phyloP scores from a whole-genome alignment of 139 green algal species.

The Chlamydomonas sp. region DNA sequence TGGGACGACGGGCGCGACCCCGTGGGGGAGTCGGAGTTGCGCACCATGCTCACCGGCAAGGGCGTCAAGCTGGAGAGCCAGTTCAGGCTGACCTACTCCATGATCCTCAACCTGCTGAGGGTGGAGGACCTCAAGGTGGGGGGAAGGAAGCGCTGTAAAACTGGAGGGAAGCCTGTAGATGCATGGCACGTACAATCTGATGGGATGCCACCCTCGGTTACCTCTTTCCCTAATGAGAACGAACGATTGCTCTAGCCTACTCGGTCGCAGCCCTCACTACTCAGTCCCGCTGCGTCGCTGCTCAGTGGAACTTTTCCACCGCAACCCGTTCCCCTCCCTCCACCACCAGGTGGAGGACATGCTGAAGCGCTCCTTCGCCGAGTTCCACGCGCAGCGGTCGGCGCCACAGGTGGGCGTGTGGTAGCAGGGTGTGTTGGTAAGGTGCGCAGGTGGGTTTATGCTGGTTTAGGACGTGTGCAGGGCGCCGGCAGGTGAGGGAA shows the following conservation, averaged over 20 bases:
- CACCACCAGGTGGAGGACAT: slow-evolving; percentile 94
- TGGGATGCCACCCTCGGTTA: too few relatives aligned
- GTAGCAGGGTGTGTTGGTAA: neutral
- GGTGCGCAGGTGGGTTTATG: too few relatives aligned
- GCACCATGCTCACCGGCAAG: slow-evolving; percentile 80
- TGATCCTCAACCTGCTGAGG: slow-evolving; percentile 97
- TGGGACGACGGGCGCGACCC: slow-evolving; percentile 75
- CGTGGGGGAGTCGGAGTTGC: slow-evolving; percentile 73
- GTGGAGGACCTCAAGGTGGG: slow-evolving; percentile 93
- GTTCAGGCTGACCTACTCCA: slow-evolving; percentile 97
- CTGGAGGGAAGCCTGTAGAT: too few relatives aligned
- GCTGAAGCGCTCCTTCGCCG: slow-evolving; percentile 92
- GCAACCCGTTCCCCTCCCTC: neutral
- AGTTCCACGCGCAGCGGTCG: slow-evolving; percentile 89
- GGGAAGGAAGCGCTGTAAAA: neutral
- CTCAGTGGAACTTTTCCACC: too few relatives aligned
- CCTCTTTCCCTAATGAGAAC: too few relatives aligned
- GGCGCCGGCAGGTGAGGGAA: too few relatives aligned
- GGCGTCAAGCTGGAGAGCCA: slow-evolving; percentile 88
- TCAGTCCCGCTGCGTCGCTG: too few relatives aligned
- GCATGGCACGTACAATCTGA: too few relatives aligned
- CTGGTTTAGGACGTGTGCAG: too few relatives aligned
- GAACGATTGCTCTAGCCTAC: too few relatives aligned
- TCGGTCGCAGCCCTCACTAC: too few relatives aligned
- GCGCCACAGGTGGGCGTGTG: slow-evolving; percentile 58